Evolutionary conservation across 805 yeast species (phyloP).

Genomic region (Cyberlindnera euphorbiae): DNA sequence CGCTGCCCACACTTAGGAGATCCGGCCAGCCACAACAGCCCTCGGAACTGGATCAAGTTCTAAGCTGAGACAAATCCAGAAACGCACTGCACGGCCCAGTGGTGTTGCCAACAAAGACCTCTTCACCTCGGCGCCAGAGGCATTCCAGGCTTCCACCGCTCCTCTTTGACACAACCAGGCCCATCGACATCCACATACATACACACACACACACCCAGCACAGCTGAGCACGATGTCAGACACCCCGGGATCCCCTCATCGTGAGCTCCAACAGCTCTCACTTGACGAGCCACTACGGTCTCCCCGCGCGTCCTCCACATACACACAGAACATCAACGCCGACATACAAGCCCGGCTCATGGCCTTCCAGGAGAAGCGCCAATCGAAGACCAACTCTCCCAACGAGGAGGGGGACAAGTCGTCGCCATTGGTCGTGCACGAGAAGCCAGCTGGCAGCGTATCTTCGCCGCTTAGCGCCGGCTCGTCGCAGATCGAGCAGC

Average conservation of each 20-base stretch:
- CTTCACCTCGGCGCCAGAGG: no score
- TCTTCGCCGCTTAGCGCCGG: no score
- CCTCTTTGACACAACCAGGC: neutral
- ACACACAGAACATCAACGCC: slow-evolving; percentile 47
- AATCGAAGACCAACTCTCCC: slow-evolving; percentile 20
- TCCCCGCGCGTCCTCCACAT: slow-evolving; percentile 23
- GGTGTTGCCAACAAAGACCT: no score
- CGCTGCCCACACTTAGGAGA: no score
- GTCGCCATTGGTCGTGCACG: slow-evolving; percentile 4
- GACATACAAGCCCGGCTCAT: slow-evolving; percentile 82
- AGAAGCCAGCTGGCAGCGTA: neutral
- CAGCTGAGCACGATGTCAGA: slow-evolving; percentile 11
- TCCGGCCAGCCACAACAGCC: no score
- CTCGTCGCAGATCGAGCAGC: slow-evolving; percentile 14
- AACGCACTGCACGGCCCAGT: no score
- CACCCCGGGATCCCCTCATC: slow-evolving; percentile 12
- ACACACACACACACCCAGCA: no score
- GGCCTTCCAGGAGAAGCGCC: slow-evolving; percentile 84
- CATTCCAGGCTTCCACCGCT: no score
- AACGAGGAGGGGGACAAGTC: slow-evolving; percentile 24
- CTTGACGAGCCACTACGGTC: slow-evolving; percentile 20
- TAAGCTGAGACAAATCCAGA: no score
- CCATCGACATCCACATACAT: no score
- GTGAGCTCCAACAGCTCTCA: slow-evolving; percentile 15
- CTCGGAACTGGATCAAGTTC: no score